Evolutionary conservation across 768 basidiomycete genomes (phyloP).

Genomic region (Boletus reticulatus): DNA sequence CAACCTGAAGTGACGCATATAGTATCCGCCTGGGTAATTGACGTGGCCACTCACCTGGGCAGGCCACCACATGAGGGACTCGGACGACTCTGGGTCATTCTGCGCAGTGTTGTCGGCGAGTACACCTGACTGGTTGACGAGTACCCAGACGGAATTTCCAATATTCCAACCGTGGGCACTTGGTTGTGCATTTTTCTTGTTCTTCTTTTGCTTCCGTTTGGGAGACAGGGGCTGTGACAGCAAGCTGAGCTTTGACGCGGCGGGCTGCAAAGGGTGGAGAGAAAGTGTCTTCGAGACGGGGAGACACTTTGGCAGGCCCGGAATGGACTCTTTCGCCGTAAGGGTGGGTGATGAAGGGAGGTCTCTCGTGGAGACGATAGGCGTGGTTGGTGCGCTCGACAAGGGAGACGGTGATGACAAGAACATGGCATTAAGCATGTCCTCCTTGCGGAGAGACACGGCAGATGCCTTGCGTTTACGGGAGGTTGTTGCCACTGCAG

Average conservation of each 20-base stretch:
- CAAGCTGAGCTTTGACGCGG: slow-evolving; percentile 9
- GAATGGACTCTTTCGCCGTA: background rate
- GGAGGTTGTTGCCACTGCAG: slow-evolving; percentile 14
- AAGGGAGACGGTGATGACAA: slow-evolving; percentile 25
- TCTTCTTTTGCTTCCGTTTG: slow-evolving; percentile 19
- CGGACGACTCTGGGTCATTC: slow-evolving; percentile 18
- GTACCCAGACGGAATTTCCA: slow-evolving; percentile 51
- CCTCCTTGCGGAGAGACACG: slow-evolving; percentile 8
- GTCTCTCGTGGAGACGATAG: slow-evolving; percentile 10
- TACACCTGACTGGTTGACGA: slow-evolving; percentile 41
- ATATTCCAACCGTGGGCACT: slow-evolving; percentile 21
- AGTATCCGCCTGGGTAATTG: background rate
- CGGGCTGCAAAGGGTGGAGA: background rate
- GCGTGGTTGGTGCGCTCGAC: slow-evolving; percentile 23
- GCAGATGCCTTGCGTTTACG: slow-evolving; percentile 30
- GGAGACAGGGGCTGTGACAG: slow-evolving; percentile 22
- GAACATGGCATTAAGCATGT: slow-evolving; percentile 5
- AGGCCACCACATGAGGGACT: slow-evolving; percentile 63
- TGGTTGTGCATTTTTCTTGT: slow-evolving; percentile 1
- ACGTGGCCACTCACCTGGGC: slow-evolving; percentile 47
- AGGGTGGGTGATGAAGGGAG: slow-evolving; percentile 18
- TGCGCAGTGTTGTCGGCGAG: slow-evolving; percentile 31
- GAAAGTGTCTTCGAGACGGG: slow-evolving; percentile 14
- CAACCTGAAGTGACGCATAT: slow-evolving; percentile 16
- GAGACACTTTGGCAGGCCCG: slow-evolving; percentile 4